These are phyloP conservation scores for Phytophthora hybrid DNA, from an alignment of 352 stramenopile species.

Conservation along the genomic window DNA sequence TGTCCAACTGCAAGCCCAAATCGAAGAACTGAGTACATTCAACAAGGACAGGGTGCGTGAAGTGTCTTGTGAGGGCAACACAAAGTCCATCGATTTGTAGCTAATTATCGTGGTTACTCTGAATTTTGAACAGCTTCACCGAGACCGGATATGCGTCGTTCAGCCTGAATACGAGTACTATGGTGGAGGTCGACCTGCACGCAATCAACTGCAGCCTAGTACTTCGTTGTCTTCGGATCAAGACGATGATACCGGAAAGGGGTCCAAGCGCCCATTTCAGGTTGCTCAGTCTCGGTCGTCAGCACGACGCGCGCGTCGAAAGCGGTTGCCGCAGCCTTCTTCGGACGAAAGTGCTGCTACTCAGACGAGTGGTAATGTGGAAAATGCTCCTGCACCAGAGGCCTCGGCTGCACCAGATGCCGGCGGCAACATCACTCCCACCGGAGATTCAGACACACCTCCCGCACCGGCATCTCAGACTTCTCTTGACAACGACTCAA, in stretches of 20 bases:
- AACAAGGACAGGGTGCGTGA: constrained; percentile 80
- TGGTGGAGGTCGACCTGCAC: constrained; percentile 36
- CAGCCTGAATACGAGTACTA: constrained; percentile 70
- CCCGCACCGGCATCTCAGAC: constrained; percentile 24
- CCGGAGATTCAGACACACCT: constrained; percentile 16
- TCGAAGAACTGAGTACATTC: constrained; percentile 87
- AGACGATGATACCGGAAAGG: constrained; percentile 57
- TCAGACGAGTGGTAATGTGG: constrained; percentile 11
- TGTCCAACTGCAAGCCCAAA: constrained; percentile 93
- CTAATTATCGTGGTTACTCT: background rate
- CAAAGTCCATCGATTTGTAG: background rate
- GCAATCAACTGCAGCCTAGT: constrained; percentile 36
- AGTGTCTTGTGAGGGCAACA: background rate
- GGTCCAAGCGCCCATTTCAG: constrained; percentile 48
- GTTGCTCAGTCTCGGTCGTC: constrained; percentile 38
- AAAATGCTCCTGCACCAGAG: constrained; percentile 36
- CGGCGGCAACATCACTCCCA: constrained; percentile 4
- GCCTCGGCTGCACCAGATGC: constrained; percentile 3
- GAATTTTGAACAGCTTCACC: constrained; percentile 59
- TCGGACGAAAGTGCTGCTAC: constrained; percentile 32
- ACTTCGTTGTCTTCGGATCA: constrained; percentile 38
- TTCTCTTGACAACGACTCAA: constrained; percentile 59
- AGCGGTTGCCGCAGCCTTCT: constrained; percentile 32
- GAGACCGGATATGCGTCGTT: constrained; percentile 67
- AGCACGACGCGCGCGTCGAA: constrained; percentile 49